Conservation (phyloP, 2,329 filamentous ascomycete genomes). For the Coniella lustricola region DNA sequence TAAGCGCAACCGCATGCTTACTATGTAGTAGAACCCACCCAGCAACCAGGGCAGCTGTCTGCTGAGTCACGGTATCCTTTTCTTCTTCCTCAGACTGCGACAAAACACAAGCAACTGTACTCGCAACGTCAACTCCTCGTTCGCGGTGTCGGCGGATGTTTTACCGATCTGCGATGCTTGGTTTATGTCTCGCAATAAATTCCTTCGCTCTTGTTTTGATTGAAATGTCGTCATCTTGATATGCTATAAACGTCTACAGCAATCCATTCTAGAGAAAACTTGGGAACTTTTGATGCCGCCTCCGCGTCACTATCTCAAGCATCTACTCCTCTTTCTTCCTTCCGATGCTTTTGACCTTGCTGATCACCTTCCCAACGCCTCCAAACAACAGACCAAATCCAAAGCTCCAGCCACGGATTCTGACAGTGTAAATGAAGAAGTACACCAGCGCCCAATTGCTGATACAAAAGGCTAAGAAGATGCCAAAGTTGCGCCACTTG, state of each 20-base stretch:
- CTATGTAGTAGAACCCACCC: too few relatives aligned
- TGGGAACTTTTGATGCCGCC: neutral
- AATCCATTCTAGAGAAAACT: neutral
- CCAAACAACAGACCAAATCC: conserved; percentile 21
- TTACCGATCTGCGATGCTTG: too few relatives aligned
- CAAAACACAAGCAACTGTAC: too few relatives aligned
- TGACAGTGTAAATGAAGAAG: conserved; percentile 24
- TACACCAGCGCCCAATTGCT: conserved; percentile 48
- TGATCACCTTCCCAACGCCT: conserved; percentile 12
- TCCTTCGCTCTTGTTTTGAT: too few relatives aligned
- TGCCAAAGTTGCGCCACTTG: conserved; percentile 60
- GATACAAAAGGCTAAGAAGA: conserved; percentile 55
- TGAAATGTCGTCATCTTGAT: neutral
- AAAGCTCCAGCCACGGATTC: conserved; percentile 23
- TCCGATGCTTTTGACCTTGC: conserved; percentile 6
- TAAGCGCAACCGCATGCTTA: neutral
- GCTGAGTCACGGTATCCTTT: too few relatives aligned
- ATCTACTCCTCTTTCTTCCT: neutral
- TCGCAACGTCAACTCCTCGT: too few relatives aligned
- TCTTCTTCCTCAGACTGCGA: too few relatives aligned
- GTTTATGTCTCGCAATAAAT: too few relatives aligned
- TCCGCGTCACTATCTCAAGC: neutral
- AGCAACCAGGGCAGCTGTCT: too few relatives aligned
- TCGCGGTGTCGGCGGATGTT: too few relatives aligned
- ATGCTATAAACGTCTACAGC: neutral